These are phyloP conservation scores for Leavenworthia alabamica DNA, from an alignment of 345 rosid species.

Conservation along the genomic window DNA sequence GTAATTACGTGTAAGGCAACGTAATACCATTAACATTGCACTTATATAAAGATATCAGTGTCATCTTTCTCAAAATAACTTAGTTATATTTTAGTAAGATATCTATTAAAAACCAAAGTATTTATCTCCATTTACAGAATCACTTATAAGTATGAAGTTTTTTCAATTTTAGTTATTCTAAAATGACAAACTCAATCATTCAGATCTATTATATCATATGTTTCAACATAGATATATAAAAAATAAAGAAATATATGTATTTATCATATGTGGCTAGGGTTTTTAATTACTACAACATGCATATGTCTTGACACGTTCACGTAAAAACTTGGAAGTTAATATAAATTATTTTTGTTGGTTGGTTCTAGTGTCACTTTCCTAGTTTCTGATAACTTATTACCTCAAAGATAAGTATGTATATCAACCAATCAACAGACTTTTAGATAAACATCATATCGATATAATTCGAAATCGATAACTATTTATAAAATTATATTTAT, in stretches of 20 bases:
- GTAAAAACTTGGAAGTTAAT: constrained; percentile 13
- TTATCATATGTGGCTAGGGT: constrained; percentile 24
- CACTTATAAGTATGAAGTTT: constrained; percentile 5
- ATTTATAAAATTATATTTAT: background rate
- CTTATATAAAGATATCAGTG: background rate
- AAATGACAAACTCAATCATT: constrained; percentile 19
- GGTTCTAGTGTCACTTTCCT: constrained; percentile 10
- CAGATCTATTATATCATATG: background rate
- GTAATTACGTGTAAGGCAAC: constrained; percentile 41
- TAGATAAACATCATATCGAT: constrained; percentile 29
- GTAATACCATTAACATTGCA: constrained; percentile 24
- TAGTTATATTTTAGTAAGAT: background rate
- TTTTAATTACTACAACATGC: background rate
- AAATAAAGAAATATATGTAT: background rate
- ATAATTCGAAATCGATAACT: background rate
- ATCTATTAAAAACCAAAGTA: background rate
- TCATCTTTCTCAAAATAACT: constrained; percentile 15
- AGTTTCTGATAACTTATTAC: constrained; percentile 30
- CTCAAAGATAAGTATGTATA: constrained; percentile 21
- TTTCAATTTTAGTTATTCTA: background rate
- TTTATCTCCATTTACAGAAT: constrained; percentile 10
- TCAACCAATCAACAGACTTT: constrained; percentile 20
- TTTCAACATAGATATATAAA: background rate
- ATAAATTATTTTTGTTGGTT: background rate
- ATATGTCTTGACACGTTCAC: constrained; percentile 29